A percentile compares a stretch with the other conserved stretches of the same genome.
phyloP scores from a whole-genome alignment of 2,329 filamentous ascomycete genomes.

The Penicillium griseofulvum region DNA sequence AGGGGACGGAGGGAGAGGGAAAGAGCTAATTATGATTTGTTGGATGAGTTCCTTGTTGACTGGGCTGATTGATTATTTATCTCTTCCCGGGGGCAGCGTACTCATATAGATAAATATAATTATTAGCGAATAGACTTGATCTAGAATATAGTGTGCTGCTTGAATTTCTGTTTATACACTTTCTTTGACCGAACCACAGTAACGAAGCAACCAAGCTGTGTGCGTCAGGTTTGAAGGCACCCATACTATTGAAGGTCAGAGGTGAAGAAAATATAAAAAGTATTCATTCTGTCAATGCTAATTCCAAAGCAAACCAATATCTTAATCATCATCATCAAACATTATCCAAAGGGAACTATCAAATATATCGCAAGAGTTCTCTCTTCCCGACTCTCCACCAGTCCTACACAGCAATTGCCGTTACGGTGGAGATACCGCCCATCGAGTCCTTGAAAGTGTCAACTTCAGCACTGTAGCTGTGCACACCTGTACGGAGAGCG shows the following conservation, averaged over 20 bases:
- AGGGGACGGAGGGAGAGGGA: conserved; percentile 2
- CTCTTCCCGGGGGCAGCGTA: no score
- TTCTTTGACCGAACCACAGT: no score
- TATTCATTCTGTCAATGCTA: background rate
- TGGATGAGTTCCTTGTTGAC: conserved; percentile 8
- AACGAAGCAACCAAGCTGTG: no score
- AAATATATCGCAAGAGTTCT: background rate
- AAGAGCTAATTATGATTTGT: background rate
- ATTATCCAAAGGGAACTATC: no score
- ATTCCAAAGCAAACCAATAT: background rate
- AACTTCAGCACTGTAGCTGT: background rate
- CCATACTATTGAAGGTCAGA: background rate
- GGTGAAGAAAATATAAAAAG: background rate
- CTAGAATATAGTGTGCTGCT: background rate
- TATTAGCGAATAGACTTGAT: background rate
- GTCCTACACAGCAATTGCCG: background rate
- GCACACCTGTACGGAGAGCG: background rate
- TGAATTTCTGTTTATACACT: no score
- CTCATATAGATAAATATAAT: background rate
- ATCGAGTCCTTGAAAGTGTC: background rate
- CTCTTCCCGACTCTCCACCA: background rate
- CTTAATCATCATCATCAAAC: background rate
- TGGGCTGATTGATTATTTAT: background rate
- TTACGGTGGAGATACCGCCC: background rate
- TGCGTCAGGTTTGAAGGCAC: background rate